phyloP scores from a whole-genome alignment of 495 filamentous ascomycete species.

The Annulohypoxylon maeteangense region DNA sequence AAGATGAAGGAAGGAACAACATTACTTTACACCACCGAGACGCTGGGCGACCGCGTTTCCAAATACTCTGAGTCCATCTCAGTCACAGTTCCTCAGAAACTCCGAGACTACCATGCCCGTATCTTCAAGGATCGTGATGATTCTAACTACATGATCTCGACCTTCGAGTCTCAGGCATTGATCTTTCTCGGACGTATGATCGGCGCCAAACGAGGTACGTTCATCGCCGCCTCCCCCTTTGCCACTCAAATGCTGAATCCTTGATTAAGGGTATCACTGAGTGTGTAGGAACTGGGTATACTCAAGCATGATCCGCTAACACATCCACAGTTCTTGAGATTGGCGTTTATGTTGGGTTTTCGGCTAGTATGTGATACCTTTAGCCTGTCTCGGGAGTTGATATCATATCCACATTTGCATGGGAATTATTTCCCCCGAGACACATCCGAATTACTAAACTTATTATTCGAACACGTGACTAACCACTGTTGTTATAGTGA shows the following conservation, averaged over 20 bases:
- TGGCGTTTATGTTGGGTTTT: conserved; percentile 52
- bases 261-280: background rate
- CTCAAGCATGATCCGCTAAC: background rate
- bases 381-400: conserved; percentile 28
- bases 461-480: background rate
- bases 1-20: conserved; percentile 48
- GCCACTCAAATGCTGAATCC: background rate
- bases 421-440: background rate
- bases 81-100: conserved; percentile 39
- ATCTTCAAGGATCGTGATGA: conserved; percentile 35
- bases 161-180: conserved; percentile 46
- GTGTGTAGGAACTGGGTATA: no score
- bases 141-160: conserved; percentile 52
- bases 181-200: conserved; percentile 46
- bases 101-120: conserved; percentile 47
- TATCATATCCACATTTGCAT: background rate
- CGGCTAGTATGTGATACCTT: conserved; percentile 39
- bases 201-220: conserved; percentile 51
- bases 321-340: conserved; percentile 49
- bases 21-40: conserved; percentile 47
- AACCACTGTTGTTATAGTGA: conserved; percentile 19
- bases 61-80: conserved; percentile 47
- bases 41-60: conserved; percentile 41
- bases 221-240: background rate
- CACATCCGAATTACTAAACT: background rate